Evolutionary conservation across 371 early-diverging fungal species (phyloP).

Genomic region (Phascolomyces articulosus): DNA sequence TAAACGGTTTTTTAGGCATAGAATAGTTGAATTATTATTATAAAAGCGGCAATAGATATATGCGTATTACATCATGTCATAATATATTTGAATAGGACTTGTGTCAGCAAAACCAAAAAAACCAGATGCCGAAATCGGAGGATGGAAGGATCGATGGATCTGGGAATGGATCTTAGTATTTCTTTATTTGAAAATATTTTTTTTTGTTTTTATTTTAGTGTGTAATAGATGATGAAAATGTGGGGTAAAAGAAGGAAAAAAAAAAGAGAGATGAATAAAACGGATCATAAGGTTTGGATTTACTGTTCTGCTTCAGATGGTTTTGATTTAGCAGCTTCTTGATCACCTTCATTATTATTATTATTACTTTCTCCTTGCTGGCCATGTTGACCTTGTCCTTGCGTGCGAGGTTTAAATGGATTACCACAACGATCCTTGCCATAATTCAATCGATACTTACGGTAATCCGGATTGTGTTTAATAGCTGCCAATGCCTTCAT

Average conservation of each 20-base stretch:
- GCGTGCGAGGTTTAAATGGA: slow-evolving; percentile 28
- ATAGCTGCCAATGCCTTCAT: slow-evolving; percentile 70
- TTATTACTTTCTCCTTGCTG: not conserved
- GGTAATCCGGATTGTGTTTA: slow-evolving; percentile 51
- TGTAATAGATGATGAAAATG: too few species aligned
- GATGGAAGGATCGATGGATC: not conserved
- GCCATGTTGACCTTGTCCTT: slow-evolving; percentile 13
- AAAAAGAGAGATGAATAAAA: too few species aligned
- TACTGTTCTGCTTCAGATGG: not conserved
- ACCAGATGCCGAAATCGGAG: not conserved
- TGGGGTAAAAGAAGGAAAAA: too few species aligned
- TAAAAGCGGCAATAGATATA: too few species aligned
- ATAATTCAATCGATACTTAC: slow-evolving; percentile 61
- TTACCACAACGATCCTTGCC: slow-evolving; percentile 86
- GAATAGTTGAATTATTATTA: too few species aligned
- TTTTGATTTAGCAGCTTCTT: not conserved
- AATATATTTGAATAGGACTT: not conserved
- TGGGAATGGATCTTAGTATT: too few species aligned
- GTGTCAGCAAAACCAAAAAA: not conserved
- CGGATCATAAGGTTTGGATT: too few species aligned
- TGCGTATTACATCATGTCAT: slow-evolving; percentile 1
- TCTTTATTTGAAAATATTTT: too few species aligned
- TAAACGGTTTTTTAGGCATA: too few species aligned
- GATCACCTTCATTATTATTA: not conserved
- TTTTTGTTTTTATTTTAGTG: too few species aligned